A percentile compares a stretch with the other conserved stretches of the same genome.
These are phyloP conservation scores for Sphaerulina musiva DNA, from an alignment of 2,329 filamentous ascomycete genomes.

Conservation along the genomic window DNA sequence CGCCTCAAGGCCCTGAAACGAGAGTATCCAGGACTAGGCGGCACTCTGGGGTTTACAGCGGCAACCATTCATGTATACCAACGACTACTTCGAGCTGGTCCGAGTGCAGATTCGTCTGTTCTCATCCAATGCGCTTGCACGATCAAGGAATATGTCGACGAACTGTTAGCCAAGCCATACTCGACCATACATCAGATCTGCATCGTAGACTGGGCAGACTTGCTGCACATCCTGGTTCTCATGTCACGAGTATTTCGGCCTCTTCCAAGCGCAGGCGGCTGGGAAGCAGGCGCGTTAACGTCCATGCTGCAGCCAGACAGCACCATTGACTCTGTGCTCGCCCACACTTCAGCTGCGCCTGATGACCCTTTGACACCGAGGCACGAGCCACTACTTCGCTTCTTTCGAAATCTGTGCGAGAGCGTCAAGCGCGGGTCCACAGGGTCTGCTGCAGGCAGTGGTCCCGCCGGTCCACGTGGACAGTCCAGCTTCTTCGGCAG, in stretches of 20 bases:
- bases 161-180: slow-evolving; percentile 21
- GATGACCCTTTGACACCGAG: slow-evolving; percentile 20
- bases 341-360: slow-evolving; percentile 20
- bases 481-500: slow-evolving; percentile 11
- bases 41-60: slow-evolving; percentile 18
- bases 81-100: slow-evolving; percentile 16
- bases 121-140: slow-evolving; percentile 25
- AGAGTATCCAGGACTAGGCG: slow-evolving; percentile 19
- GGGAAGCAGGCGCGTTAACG: slow-evolving; percentile 25
- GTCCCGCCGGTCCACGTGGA: not conserved
- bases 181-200: slow-evolving; percentile 21
- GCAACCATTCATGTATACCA: slow-evolving; percentile 22
- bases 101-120: slow-evolving; percentile 16
- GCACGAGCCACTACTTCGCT: slow-evolving; percentile 15
- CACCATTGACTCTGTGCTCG: slow-evolving; percentile 18
- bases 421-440: slow-evolving; percentile 15
- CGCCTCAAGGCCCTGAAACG: slow-evolving; percentile 23
- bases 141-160: slow-evolving; percentile 28
- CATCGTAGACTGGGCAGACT: slow-evolving; percentile 25
- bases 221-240: slow-evolving; percentile 23
- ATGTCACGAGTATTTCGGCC: slow-evolving; percentile 21
- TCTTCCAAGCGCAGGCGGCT: slow-evolving; percentile 12
- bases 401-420: slow-evolving; percentile 18
- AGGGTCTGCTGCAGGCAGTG: slow-evolving; percentile 1
- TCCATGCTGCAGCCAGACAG: slow-evolving; percentile 25